Evolutionary conservation across 805 yeast genomes (phyloP).

Genomic region (Cyberlindnera suaveolens): DNA sequence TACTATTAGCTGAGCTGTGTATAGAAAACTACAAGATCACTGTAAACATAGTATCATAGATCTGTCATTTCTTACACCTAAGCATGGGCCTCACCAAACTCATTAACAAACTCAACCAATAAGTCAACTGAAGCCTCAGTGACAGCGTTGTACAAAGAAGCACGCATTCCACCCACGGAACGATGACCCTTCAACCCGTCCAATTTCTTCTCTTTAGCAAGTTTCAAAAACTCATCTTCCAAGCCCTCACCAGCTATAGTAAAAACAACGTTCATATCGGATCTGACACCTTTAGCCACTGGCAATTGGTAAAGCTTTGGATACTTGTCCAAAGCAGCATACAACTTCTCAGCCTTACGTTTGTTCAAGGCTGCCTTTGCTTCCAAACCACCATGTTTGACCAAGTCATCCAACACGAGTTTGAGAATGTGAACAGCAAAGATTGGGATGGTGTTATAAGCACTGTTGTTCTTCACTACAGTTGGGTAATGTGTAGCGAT

Average conservation of each 20-base stretch:
- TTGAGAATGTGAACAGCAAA: constrained; percentile 84
- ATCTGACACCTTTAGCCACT: constrained; percentile 59
- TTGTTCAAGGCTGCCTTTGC: constrained; percentile 52
- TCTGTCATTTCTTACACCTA: not conserved
- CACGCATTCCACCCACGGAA: constrained; percentile 95
- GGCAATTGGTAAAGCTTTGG: constrained; percentile 63
- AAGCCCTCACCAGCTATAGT: constrained; percentile 57
- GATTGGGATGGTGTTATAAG: constrained; percentile 94
- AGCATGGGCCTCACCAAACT: constrained; percentile 29
- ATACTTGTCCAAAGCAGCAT: constrained; percentile 56
- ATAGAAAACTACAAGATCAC: not conserved
- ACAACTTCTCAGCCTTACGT: constrained; percentile 58
- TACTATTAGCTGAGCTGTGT: too few relatives aligned
- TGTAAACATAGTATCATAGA: not conserved
- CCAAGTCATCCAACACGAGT: constrained; percentile 60
- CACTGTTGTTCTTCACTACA: constrained; percentile 82
- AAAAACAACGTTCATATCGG: constrained; percentile 92
- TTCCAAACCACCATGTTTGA: constrained; percentile 66
- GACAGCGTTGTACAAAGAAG: constrained; percentile 88
- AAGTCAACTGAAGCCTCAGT: constrained; percentile 22
- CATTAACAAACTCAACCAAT: constrained; percentile 7
- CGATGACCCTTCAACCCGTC: constrained; percentile 92
- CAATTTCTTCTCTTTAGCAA: constrained; percentile 53
- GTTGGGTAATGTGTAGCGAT: constrained; percentile 85
- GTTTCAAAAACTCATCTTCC: constrained; percentile 65